These are phyloP conservation scores for Penicillium cinerascens DNA, from an alignment of 495 filamentous ascomycete species.

Conservation along the genomic window DNA sequence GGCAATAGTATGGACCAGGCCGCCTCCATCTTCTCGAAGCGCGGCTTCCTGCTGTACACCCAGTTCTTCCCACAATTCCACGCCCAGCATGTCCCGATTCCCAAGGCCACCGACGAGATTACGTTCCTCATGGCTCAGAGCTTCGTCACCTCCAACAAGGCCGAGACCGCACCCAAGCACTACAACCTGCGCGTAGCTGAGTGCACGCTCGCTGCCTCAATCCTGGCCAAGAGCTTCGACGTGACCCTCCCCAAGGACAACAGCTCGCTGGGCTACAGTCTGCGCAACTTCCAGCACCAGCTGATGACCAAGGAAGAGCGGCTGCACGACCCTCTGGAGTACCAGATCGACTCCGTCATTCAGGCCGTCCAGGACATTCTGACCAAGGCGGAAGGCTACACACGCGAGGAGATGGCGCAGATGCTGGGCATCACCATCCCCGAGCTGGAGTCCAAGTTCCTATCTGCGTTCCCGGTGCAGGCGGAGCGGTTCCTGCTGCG, in stretches of 20 bases:
- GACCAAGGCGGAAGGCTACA: conserved; percentile 76
- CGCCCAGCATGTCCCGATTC: conserved; percentile 78
- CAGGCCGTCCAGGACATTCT: conserved; percentile 60
- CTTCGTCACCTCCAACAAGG: conserved; percentile 91
- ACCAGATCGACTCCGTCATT: conserved; percentile 68
- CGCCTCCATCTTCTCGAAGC: conserved; percentile 88
- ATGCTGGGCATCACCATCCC: conserved; percentile 64
- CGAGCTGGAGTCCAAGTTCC: conserved; percentile 70
- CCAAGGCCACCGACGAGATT: conserved; percentile 74
- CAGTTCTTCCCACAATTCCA: conserved; percentile 79
- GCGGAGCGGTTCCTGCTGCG: conserved; percentile 85
- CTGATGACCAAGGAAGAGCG: conserved; percentile 66
- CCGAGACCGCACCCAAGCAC: conserved; percentile 84
- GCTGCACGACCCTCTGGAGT: conserved; percentile 51
- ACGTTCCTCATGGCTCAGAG: conserved; percentile 92
- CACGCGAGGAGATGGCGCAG: conserved; percentile 77
- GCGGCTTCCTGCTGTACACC: conserved; percentile 84
- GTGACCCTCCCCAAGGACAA: conserved; percentile 73
- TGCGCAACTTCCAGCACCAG: conserved; percentile 80
- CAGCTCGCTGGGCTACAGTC: conserved; percentile 76
- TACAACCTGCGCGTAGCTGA: conserved; percentile 98
- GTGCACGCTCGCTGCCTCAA: conserved; percentile 83
- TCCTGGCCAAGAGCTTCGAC: conserved; percentile 56
- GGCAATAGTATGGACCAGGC: conserved; percentile 79
- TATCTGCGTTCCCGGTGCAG: conserved; percentile 80